phyloP scores from a whole-genome alignment of 1,139 yeast species.

The Candida sp. region DNA sequence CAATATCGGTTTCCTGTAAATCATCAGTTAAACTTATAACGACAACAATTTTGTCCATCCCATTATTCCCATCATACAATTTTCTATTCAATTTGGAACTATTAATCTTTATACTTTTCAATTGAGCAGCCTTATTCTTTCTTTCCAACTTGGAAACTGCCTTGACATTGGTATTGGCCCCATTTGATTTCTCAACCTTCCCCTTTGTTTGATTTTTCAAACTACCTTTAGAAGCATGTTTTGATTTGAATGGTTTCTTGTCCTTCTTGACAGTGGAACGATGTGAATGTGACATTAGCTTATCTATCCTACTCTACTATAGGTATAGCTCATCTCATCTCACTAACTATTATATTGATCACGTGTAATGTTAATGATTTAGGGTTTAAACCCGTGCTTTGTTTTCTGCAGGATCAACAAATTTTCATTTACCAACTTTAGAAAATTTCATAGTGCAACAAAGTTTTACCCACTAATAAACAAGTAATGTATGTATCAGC shows the following conservation, averaged over 20 bases:
- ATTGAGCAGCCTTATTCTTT: constrained; percentile 74
- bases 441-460: background rate
- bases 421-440: background rate
- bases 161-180: constrained; percentile 27
- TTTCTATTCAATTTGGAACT: constrained; percentile 52
- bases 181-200: constrained; percentile 65
- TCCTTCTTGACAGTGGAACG: constrained; percentile 78
- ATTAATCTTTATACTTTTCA: constrained; percentile 67
- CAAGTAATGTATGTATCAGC: background rate
- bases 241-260: constrained; percentile 87
- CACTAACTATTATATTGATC: too few species aligned
- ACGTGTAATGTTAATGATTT: too few species aligned
- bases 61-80: constrained; percentile 75
- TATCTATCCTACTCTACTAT: too few species aligned
- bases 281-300: constrained; percentile 50
- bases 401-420: background rate
- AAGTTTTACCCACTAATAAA: background rate
- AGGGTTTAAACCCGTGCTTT: too few species aligned
- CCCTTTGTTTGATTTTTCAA: constrained; percentile 80
- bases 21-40: constrained; percentile 78
- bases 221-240: constrained; percentile 89
- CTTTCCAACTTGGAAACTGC: constrained; percentile 67
- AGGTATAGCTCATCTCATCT: too few species aligned
- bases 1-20: constrained; percentile 56
- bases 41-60: constrained; percentile 81